These are phyloP conservation scores for Helianthus tuberosus DNA, from an alignment of 129 eudicot species.

Conservation along the genomic window DNA sequence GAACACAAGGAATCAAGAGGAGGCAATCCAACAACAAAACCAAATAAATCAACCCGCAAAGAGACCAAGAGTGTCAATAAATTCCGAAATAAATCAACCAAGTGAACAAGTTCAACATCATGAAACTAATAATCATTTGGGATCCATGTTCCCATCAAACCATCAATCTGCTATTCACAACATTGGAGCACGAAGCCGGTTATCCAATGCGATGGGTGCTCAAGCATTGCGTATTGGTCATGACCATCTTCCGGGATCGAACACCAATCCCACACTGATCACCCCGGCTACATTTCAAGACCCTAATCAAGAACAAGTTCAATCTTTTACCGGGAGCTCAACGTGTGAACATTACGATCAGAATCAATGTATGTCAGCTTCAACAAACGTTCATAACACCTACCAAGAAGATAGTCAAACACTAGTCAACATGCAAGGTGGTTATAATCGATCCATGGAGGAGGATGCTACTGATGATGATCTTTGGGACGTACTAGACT, in stretches of 20 bases:
- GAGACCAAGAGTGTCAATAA: neutral
- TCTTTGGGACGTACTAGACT: neutral
- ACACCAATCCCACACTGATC: neutral
- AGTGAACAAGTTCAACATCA: neutral
- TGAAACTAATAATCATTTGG: neutral
- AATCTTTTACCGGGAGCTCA: neutral
- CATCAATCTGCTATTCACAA: no score
- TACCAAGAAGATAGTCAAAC: no score
- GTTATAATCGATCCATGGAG: no score
- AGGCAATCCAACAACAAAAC: neutral
- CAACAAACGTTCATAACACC: no score
- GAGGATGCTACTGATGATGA: no score
- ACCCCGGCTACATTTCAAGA: neutral
- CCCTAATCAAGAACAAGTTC: neutral
- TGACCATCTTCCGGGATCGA: no score
- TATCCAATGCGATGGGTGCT: no score
- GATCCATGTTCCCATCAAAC: neutral
- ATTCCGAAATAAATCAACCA: no score
- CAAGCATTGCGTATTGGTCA: no score
- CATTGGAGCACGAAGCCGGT: no score
- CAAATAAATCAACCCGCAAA: neutral
- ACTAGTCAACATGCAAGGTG: no score
- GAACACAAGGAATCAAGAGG: neutral
- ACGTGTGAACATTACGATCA: neutral
- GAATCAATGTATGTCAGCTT: no score